Evolutionary conservation across 371 early-diverging fungal species (phyloP).

Genomic region (Mortierella sp.): DNA sequence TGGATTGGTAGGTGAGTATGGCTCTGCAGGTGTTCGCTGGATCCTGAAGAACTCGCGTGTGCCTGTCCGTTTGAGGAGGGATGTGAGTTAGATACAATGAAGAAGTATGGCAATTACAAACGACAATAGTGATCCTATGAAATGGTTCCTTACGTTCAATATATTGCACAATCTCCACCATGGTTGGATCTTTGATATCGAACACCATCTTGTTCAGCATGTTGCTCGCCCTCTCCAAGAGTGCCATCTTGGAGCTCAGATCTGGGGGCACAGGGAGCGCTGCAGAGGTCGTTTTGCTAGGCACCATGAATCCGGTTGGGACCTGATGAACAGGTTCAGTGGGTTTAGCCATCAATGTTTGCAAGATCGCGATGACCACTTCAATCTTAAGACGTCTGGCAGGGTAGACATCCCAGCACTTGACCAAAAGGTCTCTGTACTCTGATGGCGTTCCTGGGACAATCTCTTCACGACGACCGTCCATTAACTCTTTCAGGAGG

Average conservation of each 20-base stretch:
- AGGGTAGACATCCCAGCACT: constrained; percentile 46
- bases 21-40: constrained; percentile 7
- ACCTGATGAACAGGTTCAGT: constrained; percentile 24
- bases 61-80: not conserved
- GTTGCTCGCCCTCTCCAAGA: constrained; percentile 35
- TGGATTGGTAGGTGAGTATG: constrained; percentile 30
- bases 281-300: constrained; percentile 35
- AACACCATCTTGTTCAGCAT: constrained; percentile 45
- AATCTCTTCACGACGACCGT: constrained; percentile 39
- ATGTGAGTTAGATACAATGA: not conserved
- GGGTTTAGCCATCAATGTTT: constrained; percentile 37
- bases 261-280: constrained; percentile 47
- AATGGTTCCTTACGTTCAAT: constrained; percentile 27
- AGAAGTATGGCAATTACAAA: not conserved
- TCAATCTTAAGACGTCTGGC: constrained; percentile 27
- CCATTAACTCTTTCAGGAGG: constrained; percentile 31
- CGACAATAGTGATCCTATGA: not conserved
- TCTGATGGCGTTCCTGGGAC: constrained; percentile 38
- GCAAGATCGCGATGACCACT: constrained; percentile 28
- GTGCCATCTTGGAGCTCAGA: constrained; percentile 38
- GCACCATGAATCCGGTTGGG: constrained; percentile 31
- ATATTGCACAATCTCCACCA: constrained; percentile 40
- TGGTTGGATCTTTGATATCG: constrained; percentile 36
- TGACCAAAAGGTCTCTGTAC: constrained; percentile 29
- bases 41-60: constrained; percentile 31